A percentile compares a stretch with the other conserved stretches of the same genome.
These are phyloP conservation scores for Fusarium siculi DNA, from an alignment of 2,329 filamentous ascomycete species.

Conservation along the genomic window DNA sequence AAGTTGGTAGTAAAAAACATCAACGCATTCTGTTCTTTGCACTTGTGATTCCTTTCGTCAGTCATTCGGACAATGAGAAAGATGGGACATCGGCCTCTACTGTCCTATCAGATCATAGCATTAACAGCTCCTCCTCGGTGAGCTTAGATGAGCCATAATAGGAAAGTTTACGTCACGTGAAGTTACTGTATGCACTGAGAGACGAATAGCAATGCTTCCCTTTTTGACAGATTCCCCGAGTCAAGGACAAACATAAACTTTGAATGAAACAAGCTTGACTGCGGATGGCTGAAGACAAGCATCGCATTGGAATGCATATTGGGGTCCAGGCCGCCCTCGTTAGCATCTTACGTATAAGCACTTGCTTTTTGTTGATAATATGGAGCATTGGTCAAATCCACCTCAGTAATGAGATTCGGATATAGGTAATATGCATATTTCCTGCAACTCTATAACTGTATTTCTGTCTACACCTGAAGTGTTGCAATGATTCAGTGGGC, in stretches of 20 bases:
- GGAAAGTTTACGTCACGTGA: conserved; percentile 38
- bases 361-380: conserved; percentile 2
- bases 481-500: conserved; percentile 5
- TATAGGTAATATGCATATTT: conserved; percentile 1
- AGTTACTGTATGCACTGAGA: neutral
- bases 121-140: neutral
- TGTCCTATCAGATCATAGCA: neutral
- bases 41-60: conserved; percentile 11
- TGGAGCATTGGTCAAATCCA: conserved; percentile 1
- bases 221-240: neutral
- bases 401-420: neutral
- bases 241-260: neutral
- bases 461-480: neutral
- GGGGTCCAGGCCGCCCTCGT: neutral
- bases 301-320: neutral
- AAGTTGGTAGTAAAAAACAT: neutral
- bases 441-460: neutral
- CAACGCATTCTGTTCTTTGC: conserved; percentile 7
- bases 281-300: neutral
- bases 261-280: neutral
- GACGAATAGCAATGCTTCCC: neutral
- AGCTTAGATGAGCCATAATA: conserved; percentile 20
- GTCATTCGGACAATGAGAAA: conserved; percentile 13
- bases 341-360: conserved; percentile 13
- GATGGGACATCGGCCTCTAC: neutral